These are phyloP conservation scores for Gossypioides kirkii DNA, from an alignment of 345 rosid species.

Conservation along the genomic window DNA sequence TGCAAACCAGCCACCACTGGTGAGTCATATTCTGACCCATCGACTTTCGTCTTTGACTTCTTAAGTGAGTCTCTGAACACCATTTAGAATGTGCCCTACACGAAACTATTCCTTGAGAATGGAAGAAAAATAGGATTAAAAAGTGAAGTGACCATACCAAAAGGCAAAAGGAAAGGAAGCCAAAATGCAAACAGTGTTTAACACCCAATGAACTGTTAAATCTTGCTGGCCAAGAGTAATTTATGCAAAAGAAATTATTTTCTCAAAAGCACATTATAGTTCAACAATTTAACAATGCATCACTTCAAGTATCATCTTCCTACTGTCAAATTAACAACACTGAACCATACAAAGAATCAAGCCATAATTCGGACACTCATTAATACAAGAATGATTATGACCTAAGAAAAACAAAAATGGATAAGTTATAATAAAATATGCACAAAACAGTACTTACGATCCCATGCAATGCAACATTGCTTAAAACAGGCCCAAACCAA, in stretches of 20 bases:
- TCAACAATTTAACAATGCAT: neutral
- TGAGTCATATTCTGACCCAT: slow-evolving; percentile 16
- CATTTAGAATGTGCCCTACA: slow-evolving; percentile 20
- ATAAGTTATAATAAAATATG: neutral
- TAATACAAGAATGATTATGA: neutral
- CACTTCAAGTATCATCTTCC: neutral
- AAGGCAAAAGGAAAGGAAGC: neutral
- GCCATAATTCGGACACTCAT: neutral
- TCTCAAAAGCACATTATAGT: neutral
- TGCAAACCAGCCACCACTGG: slow-evolving; percentile 13
- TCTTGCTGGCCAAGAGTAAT: neutral
- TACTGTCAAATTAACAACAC: neutral
- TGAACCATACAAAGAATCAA: neutral
- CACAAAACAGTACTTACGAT: neutral
- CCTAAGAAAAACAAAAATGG: neutral
- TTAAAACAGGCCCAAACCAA: neutral
- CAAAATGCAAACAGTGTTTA: neutral
- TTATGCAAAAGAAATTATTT: neutral
- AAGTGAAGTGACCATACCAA: neutral
- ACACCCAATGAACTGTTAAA: neutral
- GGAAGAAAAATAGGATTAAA: neutral
- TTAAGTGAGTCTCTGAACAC: slow-evolving; percentile 33
- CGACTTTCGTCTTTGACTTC: slow-evolving; percentile 17
- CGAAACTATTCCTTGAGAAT: neutral
- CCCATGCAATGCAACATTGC: neutral